phyloP scores from a whole-genome alignment of 306 rosid genomes.

The Trichosanthes cucumerina region DNA sequence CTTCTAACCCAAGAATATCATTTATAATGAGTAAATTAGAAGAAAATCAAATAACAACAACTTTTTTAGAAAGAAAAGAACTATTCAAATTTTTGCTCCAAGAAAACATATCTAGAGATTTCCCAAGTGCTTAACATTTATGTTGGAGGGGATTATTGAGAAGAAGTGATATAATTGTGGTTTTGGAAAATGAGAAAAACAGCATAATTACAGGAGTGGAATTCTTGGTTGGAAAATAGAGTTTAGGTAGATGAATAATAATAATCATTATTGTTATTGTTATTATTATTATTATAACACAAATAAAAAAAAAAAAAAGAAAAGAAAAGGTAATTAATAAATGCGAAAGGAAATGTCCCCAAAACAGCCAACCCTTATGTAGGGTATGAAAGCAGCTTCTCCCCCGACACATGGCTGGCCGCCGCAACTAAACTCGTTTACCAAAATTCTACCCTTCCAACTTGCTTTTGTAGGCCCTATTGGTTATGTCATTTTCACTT shows the following conservation, averaged over 20 bases:
- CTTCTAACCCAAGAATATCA: no score
- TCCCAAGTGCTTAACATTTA: no score
- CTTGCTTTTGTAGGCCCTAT: background rate
- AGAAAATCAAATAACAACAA: no score
- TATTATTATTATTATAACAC: background rate
- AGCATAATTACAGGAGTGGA: background rate
- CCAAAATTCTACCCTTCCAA: background rate
- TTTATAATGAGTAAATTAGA: no score
- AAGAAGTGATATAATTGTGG: background rate
- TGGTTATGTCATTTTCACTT: background rate
- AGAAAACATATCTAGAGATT: no score
- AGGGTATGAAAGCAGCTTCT: background rate
- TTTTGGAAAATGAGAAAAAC: background rate
- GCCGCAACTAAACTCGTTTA: background rate
- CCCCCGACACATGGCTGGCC: background rate
- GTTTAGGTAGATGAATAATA: background rate
- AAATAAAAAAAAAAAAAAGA: no score
- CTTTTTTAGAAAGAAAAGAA: no score
- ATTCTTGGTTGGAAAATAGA: background rate
- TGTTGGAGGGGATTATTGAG: background rate
- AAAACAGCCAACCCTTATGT: background rate
- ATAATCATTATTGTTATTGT: background rate
- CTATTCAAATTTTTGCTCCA: no score
- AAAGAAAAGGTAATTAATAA: slow-evolving; percentile 2
- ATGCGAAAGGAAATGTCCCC: slow-evolving; percentile 4